phyloP scores from a whole-genome alignment of 2,329 filamentous ascomycete species.

The Onygenales sp. region DNA sequence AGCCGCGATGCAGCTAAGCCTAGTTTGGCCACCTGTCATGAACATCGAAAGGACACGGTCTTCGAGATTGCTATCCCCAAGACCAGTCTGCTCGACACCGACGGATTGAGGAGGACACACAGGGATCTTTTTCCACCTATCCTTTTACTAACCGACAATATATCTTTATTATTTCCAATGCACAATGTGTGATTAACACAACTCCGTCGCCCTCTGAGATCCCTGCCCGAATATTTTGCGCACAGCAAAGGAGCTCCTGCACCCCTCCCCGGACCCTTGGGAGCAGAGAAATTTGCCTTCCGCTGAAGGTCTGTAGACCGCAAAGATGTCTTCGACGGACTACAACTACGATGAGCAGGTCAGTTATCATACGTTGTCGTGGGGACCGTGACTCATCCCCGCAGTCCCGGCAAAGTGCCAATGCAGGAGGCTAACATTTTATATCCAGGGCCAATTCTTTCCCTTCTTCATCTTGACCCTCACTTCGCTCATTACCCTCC shows the following conservation, averaged over 20 bases:
- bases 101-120: neutral
- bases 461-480: conserved; percentile 96
- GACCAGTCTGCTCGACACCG: neutral
- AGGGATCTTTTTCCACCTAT: neutral
- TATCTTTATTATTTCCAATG: neutral
- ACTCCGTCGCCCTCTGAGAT: neutral
- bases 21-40: conserved; percentile 1
- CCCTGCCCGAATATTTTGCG: neutral
- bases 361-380: conserved; percentile 11
- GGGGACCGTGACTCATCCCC: neutral
- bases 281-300: no score
- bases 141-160: neutral
- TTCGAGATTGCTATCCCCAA: neutral
- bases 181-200: neutral
- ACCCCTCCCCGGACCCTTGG: no score
- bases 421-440: conserved; percentile 5
- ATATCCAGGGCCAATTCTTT: conserved; percentile 78
- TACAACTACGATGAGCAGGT: conserved; percentile 97
- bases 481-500: conserved; percentile 75
- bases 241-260: no score
- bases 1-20: neutral
- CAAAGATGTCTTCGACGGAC: conserved; percentile 68
- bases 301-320: neutral
- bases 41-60: neutral
- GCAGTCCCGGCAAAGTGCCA: neutral